Conservation (phyloP, 2,329 filamentous ascomycete genomes). For the Leptographium wingfieldii region DNA sequence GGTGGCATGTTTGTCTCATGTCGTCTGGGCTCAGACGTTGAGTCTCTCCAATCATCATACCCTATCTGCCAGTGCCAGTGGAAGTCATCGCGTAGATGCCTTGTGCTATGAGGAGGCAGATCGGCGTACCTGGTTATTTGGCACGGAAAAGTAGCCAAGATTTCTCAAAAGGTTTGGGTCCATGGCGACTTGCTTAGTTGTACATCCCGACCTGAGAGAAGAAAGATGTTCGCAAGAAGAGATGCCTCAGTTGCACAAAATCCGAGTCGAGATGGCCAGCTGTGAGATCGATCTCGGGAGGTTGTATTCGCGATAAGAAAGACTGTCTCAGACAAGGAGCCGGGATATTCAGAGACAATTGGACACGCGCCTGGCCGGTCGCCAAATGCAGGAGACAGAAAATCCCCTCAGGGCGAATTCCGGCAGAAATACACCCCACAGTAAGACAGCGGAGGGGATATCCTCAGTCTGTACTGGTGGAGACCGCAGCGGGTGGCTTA, state of each 20-base stretch:
- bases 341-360: background rate
- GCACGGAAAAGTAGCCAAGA: constrained; percentile 27
- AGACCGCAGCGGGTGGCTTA: background rate
- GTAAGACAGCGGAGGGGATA: background rate
- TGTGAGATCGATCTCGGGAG: background rate
- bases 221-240: background rate
- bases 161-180: constrained; percentile 25
- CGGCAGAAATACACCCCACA: background rate
- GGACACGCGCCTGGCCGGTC: background rate
- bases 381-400: background rate
- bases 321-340: background rate
- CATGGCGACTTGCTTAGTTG: constrained; percentile 17
- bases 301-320: background rate
- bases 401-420: background rate
- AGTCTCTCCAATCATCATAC: background rate
- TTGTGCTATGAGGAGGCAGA: background rate
- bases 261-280: background rate
- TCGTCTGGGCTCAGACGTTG: background rate
- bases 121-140: constrained; percentile 23
- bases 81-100: background rate
- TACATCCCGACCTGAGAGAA: constrained; percentile 15
- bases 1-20: constrained; percentile 3
- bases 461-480: background rate
- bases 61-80: background rate
- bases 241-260: background rate